Evolutionary conservation across 495 filamentous ascomycete species (phyloP).

Genomic region (Neurospora discreta): DNA sequence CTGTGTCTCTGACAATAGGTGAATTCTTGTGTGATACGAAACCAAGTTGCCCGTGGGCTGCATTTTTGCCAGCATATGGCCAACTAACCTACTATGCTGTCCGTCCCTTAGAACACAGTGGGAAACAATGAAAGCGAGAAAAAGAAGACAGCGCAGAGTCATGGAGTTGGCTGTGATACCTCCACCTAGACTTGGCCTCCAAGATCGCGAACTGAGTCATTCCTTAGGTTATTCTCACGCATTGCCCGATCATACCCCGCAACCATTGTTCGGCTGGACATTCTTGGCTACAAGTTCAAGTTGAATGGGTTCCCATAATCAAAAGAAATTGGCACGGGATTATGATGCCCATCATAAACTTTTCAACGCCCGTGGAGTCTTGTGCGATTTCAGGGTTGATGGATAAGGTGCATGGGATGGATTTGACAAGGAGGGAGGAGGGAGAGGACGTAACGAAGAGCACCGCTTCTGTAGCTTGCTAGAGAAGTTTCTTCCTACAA

Average conservation of each 20-base stretch:
- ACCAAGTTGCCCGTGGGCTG: too few species aligned
- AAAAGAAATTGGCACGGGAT: conserved; percentile 29
- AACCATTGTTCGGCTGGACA: too few species aligned
- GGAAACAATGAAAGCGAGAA: too few species aligned
- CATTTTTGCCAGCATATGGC: too few species aligned
- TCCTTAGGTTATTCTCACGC: conserved; percentile 36
- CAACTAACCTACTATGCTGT: too few species aligned
- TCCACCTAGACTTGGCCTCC: too few species aligned
- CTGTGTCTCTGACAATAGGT: conserved; percentile 14
- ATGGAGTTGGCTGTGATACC: too few species aligned
- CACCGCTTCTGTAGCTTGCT: not conserved
- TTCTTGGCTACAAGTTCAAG: conserved; percentile 41
- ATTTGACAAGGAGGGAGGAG: conserved; percentile 9
- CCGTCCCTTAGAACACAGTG: too few species aligned
- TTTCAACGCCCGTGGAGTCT: conserved; percentile 29
- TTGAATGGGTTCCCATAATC: conserved; percentile 4
- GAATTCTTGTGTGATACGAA: too few species aligned
- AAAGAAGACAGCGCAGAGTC: too few species aligned
- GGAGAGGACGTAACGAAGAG: not conserved
- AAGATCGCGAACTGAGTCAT: too few species aligned
- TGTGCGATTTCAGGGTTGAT: conserved; percentile 24
- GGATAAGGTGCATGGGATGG: conserved; percentile 36
- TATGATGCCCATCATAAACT: conserved; percentile 46
- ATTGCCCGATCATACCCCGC: too few species aligned
- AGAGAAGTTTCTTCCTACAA: not conserved